A percentile compares a stretch with the other conserved stretches of the same genome.
Evolutionary conservation across 2,329 filamentous ascomycete species (phyloP).

Genomic region (Monosporascus sp.): DNA sequence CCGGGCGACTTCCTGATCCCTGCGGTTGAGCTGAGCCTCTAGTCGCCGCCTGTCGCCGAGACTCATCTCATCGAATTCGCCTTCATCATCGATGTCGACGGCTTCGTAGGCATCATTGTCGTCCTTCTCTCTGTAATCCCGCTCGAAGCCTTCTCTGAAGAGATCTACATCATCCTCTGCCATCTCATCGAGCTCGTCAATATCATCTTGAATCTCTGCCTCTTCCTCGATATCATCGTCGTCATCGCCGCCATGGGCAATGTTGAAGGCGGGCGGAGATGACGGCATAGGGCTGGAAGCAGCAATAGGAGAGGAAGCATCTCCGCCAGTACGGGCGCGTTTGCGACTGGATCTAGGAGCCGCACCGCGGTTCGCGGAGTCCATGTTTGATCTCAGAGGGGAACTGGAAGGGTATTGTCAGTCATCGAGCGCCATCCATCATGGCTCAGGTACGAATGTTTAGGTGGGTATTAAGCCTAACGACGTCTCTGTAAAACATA

Average conservation of each 20-base stretch:
- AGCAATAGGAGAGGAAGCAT: slow-evolving; percentile 46
- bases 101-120: slow-evolving; percentile 66
- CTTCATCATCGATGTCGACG: slow-evolving; percentile 71
- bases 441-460: background rate
- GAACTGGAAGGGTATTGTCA: slow-evolving; percentile 50
- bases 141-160: slow-evolving; percentile 68
- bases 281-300: slow-evolving; percentile 62
- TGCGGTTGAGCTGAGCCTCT: slow-evolving; percentile 66
- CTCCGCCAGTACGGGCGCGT: slow-evolving; percentile 46
- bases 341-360: slow-evolving; percentile 48
- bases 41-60: slow-evolving; percentile 62
- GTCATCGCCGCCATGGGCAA: slow-evolving; percentile 63
- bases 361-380: slow-evolving; percentile 74
- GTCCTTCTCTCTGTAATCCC: slow-evolving; percentile 63
- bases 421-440: background rate
- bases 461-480: background rate
- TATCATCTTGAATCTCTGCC: slow-evolving; percentile 64
- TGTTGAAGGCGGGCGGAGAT: slow-evolving; percentile 57
- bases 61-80: slow-evolving; percentile 66
- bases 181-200: slow-evolving; percentile 75
- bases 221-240: slow-evolving; percentile 70
- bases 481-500: background rate
- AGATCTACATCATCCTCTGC: slow-evolving; percentile 77
- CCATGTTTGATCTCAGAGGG: slow-evolving; percentile 73
- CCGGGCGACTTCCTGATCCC: slow-evolving; percentile 67